Conservation (phyloP, 2,329 filamentous ascomycete species). For the Xylariaceae sp. region DNA sequence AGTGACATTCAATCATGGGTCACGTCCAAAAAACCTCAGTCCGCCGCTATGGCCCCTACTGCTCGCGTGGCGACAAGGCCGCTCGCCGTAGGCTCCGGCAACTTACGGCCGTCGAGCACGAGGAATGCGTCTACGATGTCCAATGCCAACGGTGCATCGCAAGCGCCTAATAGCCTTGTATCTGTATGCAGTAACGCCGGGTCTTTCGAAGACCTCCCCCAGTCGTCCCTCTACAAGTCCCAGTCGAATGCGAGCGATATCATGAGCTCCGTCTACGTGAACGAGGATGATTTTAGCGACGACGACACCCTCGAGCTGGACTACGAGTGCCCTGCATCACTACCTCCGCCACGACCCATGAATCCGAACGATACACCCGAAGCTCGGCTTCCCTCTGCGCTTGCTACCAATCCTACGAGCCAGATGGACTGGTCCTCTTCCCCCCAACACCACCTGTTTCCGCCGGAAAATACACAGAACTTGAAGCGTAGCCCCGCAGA, state of each 20-base stretch:
- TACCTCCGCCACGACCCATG: slow-evolving; percentile 35
- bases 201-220: slow-evolving; percentile 43
- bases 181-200: slow-evolving; percentile 42
- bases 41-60: not conserved
- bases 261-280: slow-evolving; percentile 51
- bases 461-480: slow-evolving; percentile 32
- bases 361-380: slow-evolving; percentile 24
- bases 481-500: slow-evolving; percentile 42
- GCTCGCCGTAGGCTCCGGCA: slow-evolving; percentile 34
- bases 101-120: slow-evolving; percentile 24
- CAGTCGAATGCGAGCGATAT: slow-evolving; percentile 24
- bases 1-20: slow-evolving; percentile 45
- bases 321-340: slow-evolving; percentile 54
- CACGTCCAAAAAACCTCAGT: slow-evolving; percentile 36
- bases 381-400: slow-evolving; percentile 8
- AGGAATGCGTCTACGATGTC: slow-evolving; percentile 10
- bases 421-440: slow-evolving; percentile 68
- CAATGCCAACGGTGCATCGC: slow-evolving; percentile 13
- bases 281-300: slow-evolving; percentile 81
- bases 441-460: slow-evolving; percentile 44
- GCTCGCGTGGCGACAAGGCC: slow-evolving; percentile 22
- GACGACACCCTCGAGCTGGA: slow-evolving; percentile 71
- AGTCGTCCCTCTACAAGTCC: slow-evolving; percentile 32
- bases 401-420: slow-evolving; percentile 20
- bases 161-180: slow-evolving; percentile 31